phyloP scores from a whole-genome alignment of 495 filamentous ascomycete genomes.

The Aspergillus heteromorphus region DNA sequence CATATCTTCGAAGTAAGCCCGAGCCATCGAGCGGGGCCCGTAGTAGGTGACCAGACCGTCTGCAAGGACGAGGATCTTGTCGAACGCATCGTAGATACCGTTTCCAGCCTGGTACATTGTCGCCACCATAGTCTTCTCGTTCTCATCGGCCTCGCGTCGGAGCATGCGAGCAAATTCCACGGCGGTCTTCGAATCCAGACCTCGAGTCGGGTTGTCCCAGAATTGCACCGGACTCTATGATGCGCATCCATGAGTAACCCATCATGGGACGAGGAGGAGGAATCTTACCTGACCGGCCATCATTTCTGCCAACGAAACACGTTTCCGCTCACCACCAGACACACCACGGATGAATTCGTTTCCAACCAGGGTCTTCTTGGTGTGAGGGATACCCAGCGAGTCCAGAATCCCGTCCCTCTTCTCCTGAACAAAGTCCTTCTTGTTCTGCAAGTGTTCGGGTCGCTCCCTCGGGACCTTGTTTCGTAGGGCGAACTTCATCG shows the following conservation, averaged over 20 bases:
- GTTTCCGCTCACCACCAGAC: constrained; percentile 77
- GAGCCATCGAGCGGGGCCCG: constrained; percentile 55
- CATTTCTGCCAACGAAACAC: constrained; percentile 73
- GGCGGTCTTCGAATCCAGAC: constrained; percentile 74
- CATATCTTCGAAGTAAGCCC: constrained; percentile 62
- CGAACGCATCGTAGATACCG: constrained; percentile 68
- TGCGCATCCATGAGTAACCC: not conserved
- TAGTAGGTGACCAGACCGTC: constrained; percentile 79
- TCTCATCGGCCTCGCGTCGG: constrained; percentile 58
- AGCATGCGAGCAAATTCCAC: constrained; percentile 71
- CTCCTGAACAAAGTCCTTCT: constrained; percentile 52
- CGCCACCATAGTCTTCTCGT: constrained; percentile 61
- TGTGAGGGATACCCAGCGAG: constrained; percentile 72
- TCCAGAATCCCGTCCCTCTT: constrained; percentile 72
- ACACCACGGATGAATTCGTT: constrained; percentile 81
- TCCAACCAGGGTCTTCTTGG: constrained; percentile 71
- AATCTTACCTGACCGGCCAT: constrained; percentile 54
- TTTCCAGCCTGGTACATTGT: constrained; percentile 84
- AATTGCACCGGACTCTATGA: constrained; percentile 63
- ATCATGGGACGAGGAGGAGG: constrained; percentile 19
- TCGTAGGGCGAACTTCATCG: constrained; percentile 71
- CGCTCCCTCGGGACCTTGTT: constrained; percentile 62
- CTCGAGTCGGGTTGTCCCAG: constrained; percentile 80
- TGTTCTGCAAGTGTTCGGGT: constrained; percentile 48
- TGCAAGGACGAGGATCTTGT: constrained; percentile 73